phyloP scores from a whole-genome alignment of 2,329 filamentous ascomycete genomes.

The Gremmenia infestans region DNA sequence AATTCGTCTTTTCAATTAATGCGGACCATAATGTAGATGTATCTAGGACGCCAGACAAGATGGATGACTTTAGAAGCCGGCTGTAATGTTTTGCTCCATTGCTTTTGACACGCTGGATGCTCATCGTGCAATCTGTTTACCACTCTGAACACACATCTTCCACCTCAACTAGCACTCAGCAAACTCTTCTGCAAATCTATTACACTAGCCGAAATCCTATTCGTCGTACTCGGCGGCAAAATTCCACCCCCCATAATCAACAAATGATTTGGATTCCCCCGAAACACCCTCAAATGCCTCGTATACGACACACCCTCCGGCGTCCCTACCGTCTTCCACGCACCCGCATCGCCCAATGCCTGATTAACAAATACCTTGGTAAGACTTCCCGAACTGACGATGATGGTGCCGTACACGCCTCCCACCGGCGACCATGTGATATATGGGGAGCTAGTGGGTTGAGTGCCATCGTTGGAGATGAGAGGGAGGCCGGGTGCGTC shows the following conservation, averaged over 20 bases:
- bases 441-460: constrained; percentile 28
- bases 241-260: constrained; percentile 29
- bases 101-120: no score
- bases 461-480: constrained; percentile 22
- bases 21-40: no score
- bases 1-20: background rate
- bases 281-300: constrained; percentile 28
- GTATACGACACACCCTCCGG: constrained; percentile 26
- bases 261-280: constrained; percentile 24
- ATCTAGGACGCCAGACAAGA: background rate
- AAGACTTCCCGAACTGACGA: constrained; percentile 24
- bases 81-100: no score
- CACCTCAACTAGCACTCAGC: background rate
- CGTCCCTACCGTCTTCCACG: constrained; percentile 27
- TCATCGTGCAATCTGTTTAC: no score
- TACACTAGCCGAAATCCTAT: constrained; percentile 29
- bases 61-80: background rate
- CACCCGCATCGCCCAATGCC: constrained; percentile 23
- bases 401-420: constrained; percentile 28
- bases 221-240: constrained; percentile 27
- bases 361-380: constrained; percentile 28
- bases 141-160: no score
- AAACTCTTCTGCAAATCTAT: constrained; percentile 24
- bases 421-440: constrained; percentile 28
- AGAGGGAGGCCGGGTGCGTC: constrained; percentile 19